Conservation (phyloP, 768 basidiomycete species). For the Thelephora aurantiotincta region DNA sequence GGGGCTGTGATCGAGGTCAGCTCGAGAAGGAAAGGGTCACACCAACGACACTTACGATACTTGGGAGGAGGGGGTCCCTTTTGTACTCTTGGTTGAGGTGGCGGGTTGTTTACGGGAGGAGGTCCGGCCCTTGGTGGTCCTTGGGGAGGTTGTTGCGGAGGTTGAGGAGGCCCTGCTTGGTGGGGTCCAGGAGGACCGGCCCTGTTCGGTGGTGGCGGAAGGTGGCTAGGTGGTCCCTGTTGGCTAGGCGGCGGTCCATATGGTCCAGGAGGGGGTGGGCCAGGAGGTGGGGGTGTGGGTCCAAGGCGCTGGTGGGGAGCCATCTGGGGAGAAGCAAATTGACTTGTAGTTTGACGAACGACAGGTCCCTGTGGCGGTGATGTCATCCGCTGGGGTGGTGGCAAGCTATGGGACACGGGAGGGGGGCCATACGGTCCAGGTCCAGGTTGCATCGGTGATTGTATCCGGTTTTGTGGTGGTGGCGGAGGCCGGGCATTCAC, state of each 20-base stretch:
- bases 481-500: conserved; percentile 33
- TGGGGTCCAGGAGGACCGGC: neutral
- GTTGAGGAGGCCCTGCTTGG: conserved; percentile 2
- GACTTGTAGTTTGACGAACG: conserved; percentile 29
- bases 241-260: conserved; percentile 24
- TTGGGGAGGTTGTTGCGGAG: conserved; percentile 14
- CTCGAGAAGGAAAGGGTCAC: conserved; percentile 3
- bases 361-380: conserved; percentile 30
- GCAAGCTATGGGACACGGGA: conserved; percentile 17
- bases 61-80: conserved; percentile 32
- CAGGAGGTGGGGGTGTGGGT: conserved; percentile 6
- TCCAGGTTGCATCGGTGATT: conserved; percentile 18
- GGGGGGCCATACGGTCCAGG: conserved; percentile 20
- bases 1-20: conserved; percentile 35
- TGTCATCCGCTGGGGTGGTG: conserved; percentile 29
- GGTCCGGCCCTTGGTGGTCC: conserved; percentile 12
- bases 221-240: conserved; percentile 6
- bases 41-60: conserved; percentile 36
- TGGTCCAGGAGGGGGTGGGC: conserved; percentile 20
- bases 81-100: conserved; percentile 19
- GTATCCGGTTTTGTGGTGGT: conserved; percentile 20
- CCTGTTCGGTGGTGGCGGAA: conserved; percentile 7
- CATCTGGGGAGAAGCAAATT: conserved; percentile 33
- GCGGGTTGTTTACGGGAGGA: conserved; percentile 12
- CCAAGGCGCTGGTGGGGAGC: conserved; percentile 11